Percentiles rank a stretch among this genome's conserved stretches.
Evolutionary conservation across 2,329 filamentous ascomycete genomes (phyloP).

Genomic region (Penicillium thymicola): DNA sequence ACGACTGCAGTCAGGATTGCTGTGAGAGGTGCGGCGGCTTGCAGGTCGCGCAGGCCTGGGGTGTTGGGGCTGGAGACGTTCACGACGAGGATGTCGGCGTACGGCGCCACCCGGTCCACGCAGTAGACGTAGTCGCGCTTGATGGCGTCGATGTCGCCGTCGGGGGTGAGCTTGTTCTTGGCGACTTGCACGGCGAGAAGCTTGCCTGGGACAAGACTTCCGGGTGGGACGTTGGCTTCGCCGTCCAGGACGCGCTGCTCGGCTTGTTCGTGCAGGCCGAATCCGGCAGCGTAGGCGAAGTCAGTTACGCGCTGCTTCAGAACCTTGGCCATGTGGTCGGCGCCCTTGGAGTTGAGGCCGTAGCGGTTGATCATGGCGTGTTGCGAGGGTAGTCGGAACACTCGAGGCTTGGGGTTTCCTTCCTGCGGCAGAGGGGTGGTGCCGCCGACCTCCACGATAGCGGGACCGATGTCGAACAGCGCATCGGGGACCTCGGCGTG

Average conservation of each 20-base stretch:
- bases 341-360: slow-evolving; percentile 87
- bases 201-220: slow-evolving; percentile 72
- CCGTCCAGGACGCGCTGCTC: slow-evolving; percentile 75
- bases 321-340: slow-evolving; percentile 77
- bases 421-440: slow-evolving; percentile 82
- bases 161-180: slow-evolving; percentile 92
- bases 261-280: slow-evolving; percentile 59
- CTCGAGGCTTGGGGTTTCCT: slow-evolving; percentile 82
- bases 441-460: slow-evolving; percentile 87
- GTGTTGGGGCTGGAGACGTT: slow-evolving; percentile 98
- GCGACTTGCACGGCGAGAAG: slow-evolving; percentile 88
- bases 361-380: slow-evolving; percentile 93
- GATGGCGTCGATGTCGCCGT: slow-evolving; percentile 78
- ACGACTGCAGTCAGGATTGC: slow-evolving; percentile 79
- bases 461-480: slow-evolving; percentile 79
- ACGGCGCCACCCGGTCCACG: slow-evolving; percentile 75
- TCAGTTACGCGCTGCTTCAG: slow-evolving; percentile 73
- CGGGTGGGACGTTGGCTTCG: slow-evolving; percentile 71
- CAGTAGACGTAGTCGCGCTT: slow-evolving; percentile 81
- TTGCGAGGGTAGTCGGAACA: slow-evolving; percentile 80
- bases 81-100: slow-evolving; percentile 94
- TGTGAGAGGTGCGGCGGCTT: slow-evolving; percentile 79
- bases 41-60: slow-evolving; percentile 80
- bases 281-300: slow-evolving; percentile 69
- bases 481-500: slow-evolving; percentile 82